phyloP scores from a whole-genome alignment of 164 flowering plant genomes.

The Dillenia suffruticosa region DNA sequence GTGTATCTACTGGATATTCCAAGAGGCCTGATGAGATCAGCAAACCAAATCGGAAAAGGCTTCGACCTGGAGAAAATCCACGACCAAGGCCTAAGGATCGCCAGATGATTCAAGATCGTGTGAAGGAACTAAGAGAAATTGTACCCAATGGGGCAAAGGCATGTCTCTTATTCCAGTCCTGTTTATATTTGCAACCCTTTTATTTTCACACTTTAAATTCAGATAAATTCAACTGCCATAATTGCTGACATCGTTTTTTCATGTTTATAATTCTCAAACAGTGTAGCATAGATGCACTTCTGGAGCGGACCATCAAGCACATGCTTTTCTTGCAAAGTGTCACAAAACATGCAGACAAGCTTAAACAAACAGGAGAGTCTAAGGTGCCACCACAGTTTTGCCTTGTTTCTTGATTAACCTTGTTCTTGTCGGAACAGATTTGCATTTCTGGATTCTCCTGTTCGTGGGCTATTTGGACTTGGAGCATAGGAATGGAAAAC shows the following conservation, averaged over 20 bases:
- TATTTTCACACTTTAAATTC: not conserved
- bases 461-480: no score
- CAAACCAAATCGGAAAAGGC: conserved; percentile 78
- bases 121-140: conserved; percentile 88
- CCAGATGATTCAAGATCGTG: conserved; percentile 98
- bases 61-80: conserved; percentile 92
- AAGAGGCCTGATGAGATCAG: conserved; percentile 49
- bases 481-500: no score
- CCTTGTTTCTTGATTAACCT: not conserved
- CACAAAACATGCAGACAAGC: conserved; percentile 92
- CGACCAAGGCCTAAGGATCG: conserved; percentile 99
- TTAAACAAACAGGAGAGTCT: conserved; percentile 65
- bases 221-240: not conserved
- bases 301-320: conserved; percentile 94
- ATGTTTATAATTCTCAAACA: conserved; percentile 31
- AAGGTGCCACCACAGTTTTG: conserved; percentile 42
- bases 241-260: not conserved
- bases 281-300: conserved; percentile 97
- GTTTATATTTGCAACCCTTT: not conserved
- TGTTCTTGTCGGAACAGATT: not conserved
- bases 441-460: no score
- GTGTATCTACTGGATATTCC: conserved; percentile 57
- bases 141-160: conserved; percentile 98
- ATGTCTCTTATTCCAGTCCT: not conserved
- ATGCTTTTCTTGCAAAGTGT: conserved; percentile 99